Evolutionary conservation across 176 grass and related monocot species (phyloP), one percentile per base, ranked within the genome.

Genomic region (Zoysia japonica): DNA sequence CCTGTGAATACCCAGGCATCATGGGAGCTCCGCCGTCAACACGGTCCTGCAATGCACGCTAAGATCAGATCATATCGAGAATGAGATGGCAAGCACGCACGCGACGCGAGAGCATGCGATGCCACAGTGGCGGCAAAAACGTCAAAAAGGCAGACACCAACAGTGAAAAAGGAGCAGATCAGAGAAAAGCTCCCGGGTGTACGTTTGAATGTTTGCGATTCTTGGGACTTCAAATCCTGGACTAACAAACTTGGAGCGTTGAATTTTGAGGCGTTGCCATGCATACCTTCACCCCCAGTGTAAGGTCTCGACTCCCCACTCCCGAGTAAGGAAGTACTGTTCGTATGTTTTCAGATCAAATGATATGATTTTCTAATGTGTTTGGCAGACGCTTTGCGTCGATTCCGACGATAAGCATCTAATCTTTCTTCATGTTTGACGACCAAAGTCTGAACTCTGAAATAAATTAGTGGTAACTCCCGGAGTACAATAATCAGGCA

Each of bases 401-500:
- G 61, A 50, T 67, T 67, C 6, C 7, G 8, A 59, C 12, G 61
- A 6, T 15, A 80, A 57, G 43, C 69, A 28, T 56, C 10, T 68
- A 61, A 74, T 67, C 28, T 79, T 47, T 78, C 68, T 47, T 71
- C 78, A 38, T 48, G 74, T 79, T 85, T 89, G 82, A 85, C 82
- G 65, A 80, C 82, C 49, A 89, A 84, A 20, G 52, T 74, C 57
- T 44, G 75, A 74, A n/a, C 38, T 40, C 49, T 51, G 61, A 66
- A 77, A 1, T 20, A 20, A 59, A 15, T 11, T 55, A 55, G 6
- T 56, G 16, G 15, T 49, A 49, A 61, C 56, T 62, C 40, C 73
- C 3, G 37, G 57, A 47, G 57, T 76, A 67, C 6, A 49, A 9
- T 49, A 49, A 7, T 49, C 7, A 35, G 47, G 7, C 11, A 40